Base-by-base conservation (phyloP, 345 rosid genomes). In the Conringia planisiliqua region DNA sequence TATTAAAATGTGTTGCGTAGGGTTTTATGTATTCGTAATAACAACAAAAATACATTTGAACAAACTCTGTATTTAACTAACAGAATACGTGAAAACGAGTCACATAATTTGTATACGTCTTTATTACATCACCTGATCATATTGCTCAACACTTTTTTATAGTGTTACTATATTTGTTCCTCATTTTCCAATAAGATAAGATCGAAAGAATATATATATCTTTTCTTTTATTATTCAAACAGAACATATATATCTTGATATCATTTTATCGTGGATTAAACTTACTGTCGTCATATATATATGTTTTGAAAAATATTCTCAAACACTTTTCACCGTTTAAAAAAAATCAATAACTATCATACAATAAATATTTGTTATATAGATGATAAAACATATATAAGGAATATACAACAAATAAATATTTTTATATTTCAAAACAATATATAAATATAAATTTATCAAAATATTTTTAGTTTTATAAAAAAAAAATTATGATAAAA, bases 61-160 rank as follows among this genome's bases (percentile, higher is more conserved):
- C 61, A 35, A 44, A 47, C 27, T 58, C n/a, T 38, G 32, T 32
- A 46, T 47, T 67, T 38, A 20, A 8, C 10, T 48, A 62, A 63
- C 33, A 22, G 8, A 62, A 20, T 68, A 54, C 66, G 38, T 55
- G 54, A 26, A 76, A 62, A 63, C 11, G 33, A 70, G 75, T 69
- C 60, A 44, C 26, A 63, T n/a, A n/a, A n/a, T n/a, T n/a, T n/a
- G n/a, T n/a, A n/a, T 43, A 65, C 27, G 44, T 51, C 61, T 59
- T 67, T 38, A 13, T 29, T 50, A 60, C 69, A 57, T 75, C 10
- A 46, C 46, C 42, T 68, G 36, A 60, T 67, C 54, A 67, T 17
- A 57, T 29, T 58, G 44, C 68, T 65, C 39, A 52, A 40, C 55
- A 33, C 32, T 73, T 73, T 57, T 40, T 44, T 10, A 1, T 29